A percentile compares a stretch with the other conserved stretches of the same genome.
Evolutionary conservation across 176 grass and related monocot genomes (phyloP).

Genomic region (Saccharum spontaneum): DNA sequence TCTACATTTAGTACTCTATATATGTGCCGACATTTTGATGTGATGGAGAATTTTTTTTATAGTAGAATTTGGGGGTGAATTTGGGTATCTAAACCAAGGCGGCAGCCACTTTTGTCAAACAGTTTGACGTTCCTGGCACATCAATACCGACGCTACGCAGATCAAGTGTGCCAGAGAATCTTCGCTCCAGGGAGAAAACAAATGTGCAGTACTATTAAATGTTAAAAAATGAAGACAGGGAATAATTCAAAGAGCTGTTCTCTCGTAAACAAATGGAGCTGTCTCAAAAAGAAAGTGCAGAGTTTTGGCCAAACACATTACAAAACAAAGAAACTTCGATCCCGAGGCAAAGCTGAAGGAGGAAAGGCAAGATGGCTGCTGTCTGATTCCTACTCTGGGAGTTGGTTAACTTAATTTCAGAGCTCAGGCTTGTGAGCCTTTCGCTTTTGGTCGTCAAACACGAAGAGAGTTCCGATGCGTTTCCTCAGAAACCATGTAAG

Average conservation of each 20-base stretch:
- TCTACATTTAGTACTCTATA: too few relatives aligned
- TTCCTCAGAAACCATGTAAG: neutral
- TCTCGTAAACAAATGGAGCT: neutral
- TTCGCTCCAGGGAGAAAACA: neutral
- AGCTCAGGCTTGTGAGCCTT: constrained; percentile 16
- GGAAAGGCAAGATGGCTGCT: neutral
- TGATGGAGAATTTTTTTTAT: too few relatives aligned
- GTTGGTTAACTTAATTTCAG: neutral
- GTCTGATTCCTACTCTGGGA: neutral
- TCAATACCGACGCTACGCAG: neutral
- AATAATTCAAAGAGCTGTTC: constrained; percentile 34
- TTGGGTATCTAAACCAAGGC: too few relatives aligned
- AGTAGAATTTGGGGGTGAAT: too few relatives aligned
- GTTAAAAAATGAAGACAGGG: constrained; percentile 12
- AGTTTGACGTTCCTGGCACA: constrained; percentile 29
- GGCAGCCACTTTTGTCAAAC: constrained; percentile 46
- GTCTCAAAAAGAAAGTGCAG: constrained; percentile 17
- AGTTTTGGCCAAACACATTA: constrained; percentile 21
- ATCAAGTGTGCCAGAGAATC: neutral
- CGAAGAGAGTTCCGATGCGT: constrained; percentile 20
- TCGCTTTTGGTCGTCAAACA: constrained; percentile 54
- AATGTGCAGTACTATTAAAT: neutral
- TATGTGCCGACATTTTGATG: too few relatives aligned
- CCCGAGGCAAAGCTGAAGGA: constrained; percentile 13
- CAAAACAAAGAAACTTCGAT: neutral